Conservation (phyloP, 2,329 filamentous ascomycete species). For the Helicocarpus griseus region DNA sequence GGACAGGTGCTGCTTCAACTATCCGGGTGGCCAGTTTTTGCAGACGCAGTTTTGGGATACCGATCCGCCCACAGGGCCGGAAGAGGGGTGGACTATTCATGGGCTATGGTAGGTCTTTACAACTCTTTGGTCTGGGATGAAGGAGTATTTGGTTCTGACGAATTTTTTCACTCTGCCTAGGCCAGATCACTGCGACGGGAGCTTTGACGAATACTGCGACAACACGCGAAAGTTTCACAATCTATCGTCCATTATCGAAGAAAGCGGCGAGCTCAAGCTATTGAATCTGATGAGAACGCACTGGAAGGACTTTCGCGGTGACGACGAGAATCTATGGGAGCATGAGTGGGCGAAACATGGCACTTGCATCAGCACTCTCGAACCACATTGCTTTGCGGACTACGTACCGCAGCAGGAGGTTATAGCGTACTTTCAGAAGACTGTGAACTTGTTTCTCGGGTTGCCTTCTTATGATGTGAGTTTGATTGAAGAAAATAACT, state of each 20-base stretch:
- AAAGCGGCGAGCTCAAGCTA: slow-evolving; percentile 40
- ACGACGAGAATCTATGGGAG: slow-evolving; percentile 53
- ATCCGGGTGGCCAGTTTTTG: slow-evolving; percentile 47
- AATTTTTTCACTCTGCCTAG: slow-evolving; percentile 16
- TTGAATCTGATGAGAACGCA: slow-evolving; percentile 51
- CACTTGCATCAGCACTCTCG: slow-evolving; percentile 61
- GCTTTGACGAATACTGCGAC: slow-evolving; percentile 49
- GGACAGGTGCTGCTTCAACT: slow-evolving; percentile 51
- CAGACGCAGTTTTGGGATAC: slow-evolving; percentile 55
- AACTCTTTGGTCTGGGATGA: not conserved
- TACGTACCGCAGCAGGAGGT: slow-evolving; percentile 48
- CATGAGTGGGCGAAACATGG: slow-evolving; percentile 66
- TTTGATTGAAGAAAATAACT: not conserved
- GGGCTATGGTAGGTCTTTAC: slow-evolving; percentile 40
- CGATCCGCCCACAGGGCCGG: slow-evolving; percentile 43
- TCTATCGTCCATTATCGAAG: slow-evolving; percentile 45
- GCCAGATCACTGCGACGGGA: slow-evolving; percentile 48
- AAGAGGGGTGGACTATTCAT: slow-evolving; percentile 50
- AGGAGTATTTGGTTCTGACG: not conserved
- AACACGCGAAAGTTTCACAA: slow-evolving; percentile 45
- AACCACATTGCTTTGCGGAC: slow-evolving; percentile 53
- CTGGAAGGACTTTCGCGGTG: slow-evolving; percentile 48
- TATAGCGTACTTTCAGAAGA: slow-evolving; percentile 47
- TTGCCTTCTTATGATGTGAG: slow-evolving; percentile 45
- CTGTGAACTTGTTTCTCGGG: slow-evolving; percentile 46